These are phyloP conservation scores for Erigeron canadensis DNA, from an alignment of 129 eudicot genomes.

Conservation along the genomic window DNA sequence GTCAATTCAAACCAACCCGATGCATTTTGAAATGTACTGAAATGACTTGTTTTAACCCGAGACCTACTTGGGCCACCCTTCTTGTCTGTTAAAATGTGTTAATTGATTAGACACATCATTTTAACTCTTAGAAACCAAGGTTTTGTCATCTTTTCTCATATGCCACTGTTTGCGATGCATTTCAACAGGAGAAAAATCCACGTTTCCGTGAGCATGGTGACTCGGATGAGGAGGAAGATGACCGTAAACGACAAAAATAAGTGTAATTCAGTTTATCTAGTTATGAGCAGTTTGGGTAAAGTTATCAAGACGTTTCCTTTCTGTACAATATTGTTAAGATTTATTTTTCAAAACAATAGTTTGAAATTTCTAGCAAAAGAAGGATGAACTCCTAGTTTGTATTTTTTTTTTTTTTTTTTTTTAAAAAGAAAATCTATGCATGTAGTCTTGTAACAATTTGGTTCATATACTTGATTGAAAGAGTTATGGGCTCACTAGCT, in stretches of 20 bases:
- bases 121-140: background rate
- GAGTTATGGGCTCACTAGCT: background rate
- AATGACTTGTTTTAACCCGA: too few species aligned
- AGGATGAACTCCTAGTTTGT: conserved; percentile 7
- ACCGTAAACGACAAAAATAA: conserved; percentile 55
- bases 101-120: background rate
- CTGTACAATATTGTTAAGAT: conserved; percentile 33
- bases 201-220: conserved; percentile 96
- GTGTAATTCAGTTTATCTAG: conserved; percentile 11
- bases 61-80: too few species aligned
- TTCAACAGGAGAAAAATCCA: conserved; percentile 90
- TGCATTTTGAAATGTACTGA: too few species aligned
- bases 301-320: background rate
- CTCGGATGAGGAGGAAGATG: conserved; percentile 93
- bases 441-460: background rate
- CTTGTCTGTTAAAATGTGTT: background rate
- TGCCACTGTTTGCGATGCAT: background rate
- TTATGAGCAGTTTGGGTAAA: conserved; percentile 18
- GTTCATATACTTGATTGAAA: conserved; percentile 2
- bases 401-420: background rate
- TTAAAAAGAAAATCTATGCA: background rate
- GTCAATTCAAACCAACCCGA: too few species aligned
- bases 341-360: conserved; percentile 19
- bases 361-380: conserved; percentile 18
- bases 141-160: background rate